Evolutionary conservation across 2,329 filamentous ascomycete species (phyloP).

Genomic region (Penicillium palitans): DNA sequence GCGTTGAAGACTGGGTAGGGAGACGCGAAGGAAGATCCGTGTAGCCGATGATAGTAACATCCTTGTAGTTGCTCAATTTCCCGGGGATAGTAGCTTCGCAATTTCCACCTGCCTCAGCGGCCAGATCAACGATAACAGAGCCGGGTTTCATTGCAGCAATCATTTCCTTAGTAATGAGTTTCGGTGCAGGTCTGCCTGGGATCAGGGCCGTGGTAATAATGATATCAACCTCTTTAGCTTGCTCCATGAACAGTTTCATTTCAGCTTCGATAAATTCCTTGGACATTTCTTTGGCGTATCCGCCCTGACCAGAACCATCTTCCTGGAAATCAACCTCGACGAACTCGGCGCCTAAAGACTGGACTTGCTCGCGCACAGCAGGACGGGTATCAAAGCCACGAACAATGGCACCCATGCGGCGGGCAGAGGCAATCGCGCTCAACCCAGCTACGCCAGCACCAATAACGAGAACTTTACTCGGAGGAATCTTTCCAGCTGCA

Average conservation of each 20-base stretch:
- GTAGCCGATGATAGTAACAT: slow-evolving; percentile 83
- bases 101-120: slow-evolving; percentile 84
- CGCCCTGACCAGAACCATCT: slow-evolving; percentile 79
- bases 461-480: slow-evolving; percentile 86
- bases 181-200: slow-evolving; percentile 78
- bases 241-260: slow-evolving; percentile 88
- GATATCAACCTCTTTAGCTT: slow-evolving; percentile 85
- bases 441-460: slow-evolving; percentile 86
- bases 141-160: slow-evolving; percentile 85
- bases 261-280: slow-evolving; percentile 91
- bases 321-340: slow-evolving; percentile 83
- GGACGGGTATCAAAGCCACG: slow-evolving; percentile 87
- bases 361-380: slow-evolving; percentile 85
- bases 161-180: slow-evolving; percentile 78
- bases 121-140: slow-evolving; percentile 83
- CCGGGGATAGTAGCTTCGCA: slow-evolving; percentile 78
- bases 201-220: slow-evolving; percentile 92
- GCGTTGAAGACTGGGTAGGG: slow-evolving; percentile 82
- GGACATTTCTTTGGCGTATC: slow-evolving; percentile 92
- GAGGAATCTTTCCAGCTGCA: slow-evolving; percentile 85
- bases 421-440: slow-evolving; percentile 82
- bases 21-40: slow-evolving; percentile 84
- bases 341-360: slow-evolving; percentile 86
- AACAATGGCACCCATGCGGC: slow-evolving; percentile 83
- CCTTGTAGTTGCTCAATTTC: slow-evolving; percentile 68